Base-by-base conservation (phyloP, 805 yeast genomes). In the Candida ipomoeae region DNA sequence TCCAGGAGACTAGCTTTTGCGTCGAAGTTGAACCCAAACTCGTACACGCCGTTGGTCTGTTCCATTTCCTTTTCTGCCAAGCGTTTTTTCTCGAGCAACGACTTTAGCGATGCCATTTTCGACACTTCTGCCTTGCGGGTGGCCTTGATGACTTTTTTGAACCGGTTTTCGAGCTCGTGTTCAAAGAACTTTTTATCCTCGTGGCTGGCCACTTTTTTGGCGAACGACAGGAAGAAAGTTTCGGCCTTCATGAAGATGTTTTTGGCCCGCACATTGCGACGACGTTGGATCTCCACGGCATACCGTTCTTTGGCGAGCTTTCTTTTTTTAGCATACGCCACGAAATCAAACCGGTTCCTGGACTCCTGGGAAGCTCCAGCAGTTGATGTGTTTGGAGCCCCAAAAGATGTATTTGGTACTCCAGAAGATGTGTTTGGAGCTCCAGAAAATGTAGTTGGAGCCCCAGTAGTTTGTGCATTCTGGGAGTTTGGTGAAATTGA, bases 321-420 rank as follows among this genome's bases (percentile, higher is more conserved):
- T 47, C 89, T 68, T 36, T 73, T 74, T 20, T 70, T 64, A 0
- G 89, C 83, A 62, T 82, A 83, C 38, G 69, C 80, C 13, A 74
- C 80, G 37, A 87, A 73, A 64, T 85, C 84, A 54, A 84, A 79
- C 13, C 50, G 21, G 32, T 59, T 61, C 13, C n/a, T 32, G 5
- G 34, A 13, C 2, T 26, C 43, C 7, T n/a, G 20, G 6, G 33
- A 8, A 10, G 3, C 14, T 6, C 14, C 40, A 11, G 39, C 18
- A 6, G 18, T 18, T n/a, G 15, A 11, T 35, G 38, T 33, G 20
- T 18, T 18, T 18, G 20, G 20, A 18, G 3, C 20, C 3, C 20
- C 20, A 20, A 5, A 20, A 20, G 21, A 3, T 20, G 21, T 5
- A 20, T n/a, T 20, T 20, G 20, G 20, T 20, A 5, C 6, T 6